Base-by-base conservation (phyloP, 2,329 filamentous ascomycete species). In the Penicillium polonicum region DNA sequence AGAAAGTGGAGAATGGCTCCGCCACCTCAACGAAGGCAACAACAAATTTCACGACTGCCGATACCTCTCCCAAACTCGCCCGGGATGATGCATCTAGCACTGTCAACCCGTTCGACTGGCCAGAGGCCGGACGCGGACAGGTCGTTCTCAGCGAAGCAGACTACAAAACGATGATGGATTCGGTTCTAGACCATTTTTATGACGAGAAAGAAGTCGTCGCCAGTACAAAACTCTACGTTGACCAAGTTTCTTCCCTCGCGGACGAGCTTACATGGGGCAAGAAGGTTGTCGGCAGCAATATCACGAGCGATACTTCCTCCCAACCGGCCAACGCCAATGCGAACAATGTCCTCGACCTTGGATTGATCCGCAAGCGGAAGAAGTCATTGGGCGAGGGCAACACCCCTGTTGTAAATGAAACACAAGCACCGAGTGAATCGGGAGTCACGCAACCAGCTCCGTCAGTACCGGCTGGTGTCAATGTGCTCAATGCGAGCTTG, bases 111-210 rank as follows among this genome's bases (percentile, higher is more conserved):
- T 75, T 74, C 48, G 68, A 64, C 60, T 75, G 72, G 72, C 72
- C 72, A 15, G 66, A 71, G 33, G 60, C 65, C 4, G 70, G 71
- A 42, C 66, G 72, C 19, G 70, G 71, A 35, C 66, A 76, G 19
- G 68, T 76, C 2, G 67, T 77, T 15, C 60, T 80, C 19, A 69
- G 64, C 45, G 70, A 76, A 48, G 63, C 68, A 29, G 72, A 78
- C 57, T 80, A 80, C 60, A 73, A 76, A 50, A 64, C 62, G 3
- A 70, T 74, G 27, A 74, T 74, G 57, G 70, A 75, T 41, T 71
- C 73, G 25, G 68, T 80, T 10, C 63, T 79, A 9, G 70, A 74
- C 15, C 72, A 77, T 52, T 78, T 79, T 56, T 80, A 79, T 48
- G 73, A 74, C 46, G 70, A 72, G 43, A 63, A 72, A 35, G 68